Conservation (phyloP, 129 eudicot species). For the Ambrosia trifida region DNA sequence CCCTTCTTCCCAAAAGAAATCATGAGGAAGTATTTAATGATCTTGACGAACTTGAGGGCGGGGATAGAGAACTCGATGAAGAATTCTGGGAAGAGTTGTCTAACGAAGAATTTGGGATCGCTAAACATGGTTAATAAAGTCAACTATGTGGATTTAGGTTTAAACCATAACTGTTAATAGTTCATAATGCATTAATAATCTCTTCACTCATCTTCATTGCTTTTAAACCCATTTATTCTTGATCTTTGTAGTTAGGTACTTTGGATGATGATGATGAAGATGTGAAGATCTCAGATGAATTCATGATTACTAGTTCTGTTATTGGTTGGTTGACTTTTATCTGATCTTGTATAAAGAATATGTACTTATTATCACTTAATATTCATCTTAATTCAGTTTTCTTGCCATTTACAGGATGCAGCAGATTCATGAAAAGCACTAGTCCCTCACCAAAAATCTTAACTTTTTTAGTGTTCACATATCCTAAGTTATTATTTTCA, state of each 20-base stretch:
- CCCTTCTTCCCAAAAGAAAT: constrained; percentile 30
- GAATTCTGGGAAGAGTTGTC: constrained; percentile 86
- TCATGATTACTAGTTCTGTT: constrained; percentile 32
- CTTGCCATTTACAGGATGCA: constrained; percentile 49
- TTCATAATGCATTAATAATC: constrained; percentile 34
- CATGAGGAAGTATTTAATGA: constrained; percentile 38
- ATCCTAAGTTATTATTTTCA: neutral
- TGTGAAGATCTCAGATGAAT: constrained; percentile 36
- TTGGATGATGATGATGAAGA: constrained; percentile 42
- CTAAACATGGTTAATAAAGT: constrained; percentile 25
- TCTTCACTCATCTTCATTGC: constrained; percentile 31
- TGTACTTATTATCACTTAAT: constrained; percentile 11
- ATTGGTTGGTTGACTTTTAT: constrained; percentile 43
- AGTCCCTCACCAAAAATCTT: constrained; percentile 18
- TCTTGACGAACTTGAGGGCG: constrained; percentile 46
- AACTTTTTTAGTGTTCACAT: constrained; percentile 17
- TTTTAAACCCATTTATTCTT: constrained; percentile 30
- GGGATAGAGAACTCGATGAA: constrained; percentile 71
- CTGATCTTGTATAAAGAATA: constrained; percentile 32
- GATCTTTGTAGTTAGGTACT: constrained; percentile 53
- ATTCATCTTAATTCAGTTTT: constrained; percentile 27
- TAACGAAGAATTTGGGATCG: constrained; percentile 45
- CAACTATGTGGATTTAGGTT: constrained; percentile 45
- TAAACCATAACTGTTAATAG: constrained; percentile 30
- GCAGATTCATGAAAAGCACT: constrained; percentile 30